A percentile compares a stretch with the other conserved stretches of the same genome.
Evolutionary conservation across 2,329 filamentous ascomycete species (phyloP).

Genomic region (Cercospora berteroae): DNA sequence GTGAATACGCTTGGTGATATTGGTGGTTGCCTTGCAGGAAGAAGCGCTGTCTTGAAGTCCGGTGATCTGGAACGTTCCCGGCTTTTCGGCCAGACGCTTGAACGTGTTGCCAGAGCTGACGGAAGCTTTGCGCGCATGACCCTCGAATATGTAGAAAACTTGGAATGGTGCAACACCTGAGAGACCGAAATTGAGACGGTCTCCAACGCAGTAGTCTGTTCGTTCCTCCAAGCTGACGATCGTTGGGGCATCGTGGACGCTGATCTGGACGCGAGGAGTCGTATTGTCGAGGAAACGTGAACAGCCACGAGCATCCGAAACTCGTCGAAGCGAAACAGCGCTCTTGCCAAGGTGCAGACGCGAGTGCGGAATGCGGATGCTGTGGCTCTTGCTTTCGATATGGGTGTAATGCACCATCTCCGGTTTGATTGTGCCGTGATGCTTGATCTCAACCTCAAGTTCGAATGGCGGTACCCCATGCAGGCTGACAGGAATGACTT

Average conservation of each 20-base stretch:
- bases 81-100: conserved; percentile 86
- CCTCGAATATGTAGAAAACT: conserved; percentile 86
- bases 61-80: conserved; percentile 84
- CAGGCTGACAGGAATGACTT: conserved; percentile 82
- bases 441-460: conserved; percentile 89
- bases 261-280: conserved; percentile 78
- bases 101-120: conserved; percentile 78
- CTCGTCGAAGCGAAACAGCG: conserved; percentile 81
- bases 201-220: conserved; percentile 89
- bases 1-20: conserved; percentile 81
- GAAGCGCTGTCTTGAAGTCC: conserved; percentile 83
- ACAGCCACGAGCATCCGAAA: conserved; percentile 84
- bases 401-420: conserved; percentile 80
- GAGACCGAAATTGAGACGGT: conserved; percentile 87
- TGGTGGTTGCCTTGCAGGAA: conserved; percentile 77
- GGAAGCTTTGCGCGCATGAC: conserved; percentile 68
- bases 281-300: conserved; percentile 67
- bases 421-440: conserved; percentile 74
- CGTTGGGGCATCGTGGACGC: conserved; percentile 87
- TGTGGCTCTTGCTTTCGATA: conserved; percentile 70
- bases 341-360: conserved; percentile 87
- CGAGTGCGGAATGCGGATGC: conserved; percentile 79
- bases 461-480: conserved; percentile 84
- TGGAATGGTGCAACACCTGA: conserved; percentile 90
- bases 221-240: conserved; percentile 84